Evolutionary conservation across 192 early-diverging fungal genomes (phyloP).

Genomic region (Linderina pennispora): DNA sequence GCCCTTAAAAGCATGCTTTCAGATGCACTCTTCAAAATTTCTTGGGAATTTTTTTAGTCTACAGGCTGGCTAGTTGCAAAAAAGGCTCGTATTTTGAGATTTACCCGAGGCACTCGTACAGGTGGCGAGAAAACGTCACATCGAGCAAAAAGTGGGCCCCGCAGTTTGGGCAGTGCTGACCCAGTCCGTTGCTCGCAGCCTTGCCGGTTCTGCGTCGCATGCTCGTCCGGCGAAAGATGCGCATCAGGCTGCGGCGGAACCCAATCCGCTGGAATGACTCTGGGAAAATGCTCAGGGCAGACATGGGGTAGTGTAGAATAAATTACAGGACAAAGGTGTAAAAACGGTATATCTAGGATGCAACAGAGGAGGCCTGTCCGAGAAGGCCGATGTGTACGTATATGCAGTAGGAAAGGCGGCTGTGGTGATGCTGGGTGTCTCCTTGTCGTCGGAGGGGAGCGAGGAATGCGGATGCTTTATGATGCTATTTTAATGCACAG

Average conservation of each 20-base stretch:
- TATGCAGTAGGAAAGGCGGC: not conserved
- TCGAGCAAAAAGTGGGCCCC: constrained; percentile 43
- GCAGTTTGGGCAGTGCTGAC: constrained; percentile 42
- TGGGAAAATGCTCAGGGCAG: constrained; percentile 31
- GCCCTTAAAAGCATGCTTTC: too few relatives aligned
- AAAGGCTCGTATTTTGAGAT: too few relatives aligned
- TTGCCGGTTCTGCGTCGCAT: constrained; percentile 35
- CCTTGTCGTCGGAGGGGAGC: too few relatives aligned
- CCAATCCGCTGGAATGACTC: constrained; percentile 33
- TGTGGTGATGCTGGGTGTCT: too few relatives aligned
- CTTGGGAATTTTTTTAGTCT: too few relatives aligned
- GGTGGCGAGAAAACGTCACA: constrained; percentile 44
- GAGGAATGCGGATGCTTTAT: too few relatives aligned
- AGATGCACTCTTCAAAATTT: too few relatives aligned
- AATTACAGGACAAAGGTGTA: not conserved
- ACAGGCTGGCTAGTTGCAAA: too few relatives aligned
- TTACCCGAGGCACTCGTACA: constrained; percentile 30
- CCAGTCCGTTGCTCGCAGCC: constrained; percentile 32
- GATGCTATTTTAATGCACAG: too few relatives aligned
- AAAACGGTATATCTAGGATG: constrained; percentile 1
- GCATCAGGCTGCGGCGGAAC: constrained; percentile 35
- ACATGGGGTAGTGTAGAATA: constrained; percentile 7
- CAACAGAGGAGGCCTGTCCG: not conserved
- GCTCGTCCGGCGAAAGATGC: constrained; percentile 28
- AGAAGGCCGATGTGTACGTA: not conserved